Evolutionary conservation across 768 basidiomycete species (phyloP), one percentile per base, ranked within the genome.

Genomic region (Hypholoma fasciculare): DNA sequence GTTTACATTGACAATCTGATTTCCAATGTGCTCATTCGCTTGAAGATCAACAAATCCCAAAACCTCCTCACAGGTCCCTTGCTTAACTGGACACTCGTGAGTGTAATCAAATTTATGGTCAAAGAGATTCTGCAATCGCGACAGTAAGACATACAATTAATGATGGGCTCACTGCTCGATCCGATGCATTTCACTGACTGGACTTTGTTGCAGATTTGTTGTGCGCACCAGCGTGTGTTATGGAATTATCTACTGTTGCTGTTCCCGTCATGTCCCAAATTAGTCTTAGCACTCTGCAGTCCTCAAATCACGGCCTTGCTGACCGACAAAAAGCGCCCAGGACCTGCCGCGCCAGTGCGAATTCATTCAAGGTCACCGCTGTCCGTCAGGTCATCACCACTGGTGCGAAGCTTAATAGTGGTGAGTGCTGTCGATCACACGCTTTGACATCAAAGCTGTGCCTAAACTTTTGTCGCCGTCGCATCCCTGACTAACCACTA

Each of bases 51-150:
- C 89, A 3, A 83, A 84, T 57, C 90, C 88, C 1, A 85, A 83
- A 65, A 82, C 0, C 70, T 94, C 1, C 73, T 93, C 64, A 81
- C 85, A 19, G 83, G 85, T 4, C 83, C 86, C 0, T 73, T 93
- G 17, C 76, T 94, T 40, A 86, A 83, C 60, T 94, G 92, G 92
- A 92, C 90, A 0, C 78, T 92, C 5, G 85, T 87, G 2, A 89
- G 89, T 2, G 84, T 92, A 11, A 77, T 92, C 54, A 82, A 82
- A 67, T 82, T 79, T 1, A 76, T 93, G 55, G 69, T 85, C 27
- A 77, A 73, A 57, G 89, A 92, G 51, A 78, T 90, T 39, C 78
- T 83, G 54, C 76, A 78, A 5, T 5, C 30, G 34, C 78, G 72
- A 59, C 76, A 76, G 90, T 90, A 63, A 63, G 78, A n/a, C 44